Conservation (phyloP, 2,329 filamentous ascomycete genomes). For the Lasiodiplodia sp. region DNA sequence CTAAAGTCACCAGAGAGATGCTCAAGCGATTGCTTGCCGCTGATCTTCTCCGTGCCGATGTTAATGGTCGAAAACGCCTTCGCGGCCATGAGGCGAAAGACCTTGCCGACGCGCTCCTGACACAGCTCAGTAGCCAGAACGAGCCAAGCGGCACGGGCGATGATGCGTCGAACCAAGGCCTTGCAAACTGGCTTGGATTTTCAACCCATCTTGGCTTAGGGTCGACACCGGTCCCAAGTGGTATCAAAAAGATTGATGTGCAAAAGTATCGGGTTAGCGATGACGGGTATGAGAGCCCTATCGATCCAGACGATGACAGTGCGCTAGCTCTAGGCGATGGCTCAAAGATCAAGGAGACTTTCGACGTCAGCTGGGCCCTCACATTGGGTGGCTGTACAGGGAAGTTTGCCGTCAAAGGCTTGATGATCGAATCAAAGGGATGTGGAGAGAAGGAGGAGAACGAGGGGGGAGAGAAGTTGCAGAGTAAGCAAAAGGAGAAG, state of each 20-base stretch:
- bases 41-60: slow-evolving; percentile 55
- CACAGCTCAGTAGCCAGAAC: slow-evolving; percentile 36
- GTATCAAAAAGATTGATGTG: slow-evolving; percentile 48
- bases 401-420: slow-evolving; percentile 52
- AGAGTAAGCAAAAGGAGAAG: slow-evolving; percentile 6
- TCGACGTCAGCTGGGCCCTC: slow-evolving; percentile 54
- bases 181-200: slow-evolving; percentile 52
- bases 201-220: slow-evolving; percentile 47
- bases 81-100: slow-evolving; percentile 55
- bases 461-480: background rate
- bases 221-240: slow-evolving; percentile 40
- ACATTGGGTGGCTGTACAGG: slow-evolving; percentile 51
- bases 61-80: slow-evolving; percentile 53
- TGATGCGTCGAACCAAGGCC: slow-evolving; percentile 44
- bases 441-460: slow-evolving; percentile 26
- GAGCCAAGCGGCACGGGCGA: slow-evolving; percentile 27
- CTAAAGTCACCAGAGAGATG: slow-evolving; percentile 43
- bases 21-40: slow-evolving; percentile 55
- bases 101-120: slow-evolving; percentile 54
- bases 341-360: slow-evolving; percentile 46
- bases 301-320: slow-evolving; percentile 45
- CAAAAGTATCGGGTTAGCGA: slow-evolving; percentile 51
- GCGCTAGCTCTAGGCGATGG: slow-evolving; percentile 30
- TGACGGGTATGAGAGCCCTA: slow-evolving; percentile 49
- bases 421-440: slow-evolving; percentile 36